Base-by-base conservation (phyloP, 805 yeast species). In the Monosporozyma unispora region DNA sequence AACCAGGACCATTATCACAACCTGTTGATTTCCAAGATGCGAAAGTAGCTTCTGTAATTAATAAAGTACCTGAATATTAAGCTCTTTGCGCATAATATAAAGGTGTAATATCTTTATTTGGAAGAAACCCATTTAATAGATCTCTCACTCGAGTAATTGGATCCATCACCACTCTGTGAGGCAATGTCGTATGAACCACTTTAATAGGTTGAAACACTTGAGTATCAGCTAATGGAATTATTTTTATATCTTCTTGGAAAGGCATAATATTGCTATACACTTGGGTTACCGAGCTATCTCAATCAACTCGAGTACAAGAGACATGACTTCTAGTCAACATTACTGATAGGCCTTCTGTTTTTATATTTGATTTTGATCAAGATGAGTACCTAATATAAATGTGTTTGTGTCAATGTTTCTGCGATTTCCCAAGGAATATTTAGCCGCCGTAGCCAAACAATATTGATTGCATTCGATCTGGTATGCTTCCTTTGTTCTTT, bases 31-130 rank as follows among this genome's bases (percentile, higher is more conserved):
- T 62, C 2, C 63, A 57, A 9, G 78, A 64, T 14, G 72, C 70
- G 51, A 69, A 70, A 0, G 82, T 73, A 2, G 79, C 86, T 58
- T 82, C 87, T 4, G 82, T 64, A 53, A 79, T 72, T 33, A 81
- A 54, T 49, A 82, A 61, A 18, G 84, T 74, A 8, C 87, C 87
- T 14, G 77, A 75, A 46, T 64, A 63, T 41, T 64, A 57, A 0
- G 86, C 72, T 52, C 85, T 69, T 54, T 78, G 77, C 18, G 58
- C 69, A 57, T 82, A 82, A 62, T 81, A 79, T 51, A 72, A 66
- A 10, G 63, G 57, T 51, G 71, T 65, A 45, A 75, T 67, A 31
- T 74, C 76, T 37, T 45, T 51, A 14, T 76, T 69, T 11, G 77
- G 71, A 4, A 25, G 18, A 65, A 60, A 55, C 64, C 64, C 14